phyloP scores from a whole-genome alignment of 495 filamentous ascomycete species.

The Penicilliopsis zonata region DNA sequence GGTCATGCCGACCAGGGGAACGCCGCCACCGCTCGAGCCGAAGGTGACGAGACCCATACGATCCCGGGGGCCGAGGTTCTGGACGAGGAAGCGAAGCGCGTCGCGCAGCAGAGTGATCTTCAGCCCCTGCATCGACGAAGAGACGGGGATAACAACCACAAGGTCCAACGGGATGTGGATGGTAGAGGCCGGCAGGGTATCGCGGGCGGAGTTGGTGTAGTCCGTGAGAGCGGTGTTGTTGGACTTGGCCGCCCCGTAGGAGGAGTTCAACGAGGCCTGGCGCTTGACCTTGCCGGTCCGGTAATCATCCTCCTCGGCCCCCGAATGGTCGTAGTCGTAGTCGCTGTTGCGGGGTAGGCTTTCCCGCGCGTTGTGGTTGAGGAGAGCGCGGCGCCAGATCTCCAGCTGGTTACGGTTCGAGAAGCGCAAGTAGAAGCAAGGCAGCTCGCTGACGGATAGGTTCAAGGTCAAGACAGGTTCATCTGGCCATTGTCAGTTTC shows the following conservation, averaged over 20 bases:
- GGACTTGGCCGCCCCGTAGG: constrained; percentile 53
- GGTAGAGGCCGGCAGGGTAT: constrained; percentile 43
- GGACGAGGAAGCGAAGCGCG: constrained; percentile 83
- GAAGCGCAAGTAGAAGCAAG: constrained; percentile 91
- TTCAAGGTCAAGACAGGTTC: constrained; percentile 80
- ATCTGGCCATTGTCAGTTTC: constrained; percentile 32
- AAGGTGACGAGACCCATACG: constrained; percentile 98
- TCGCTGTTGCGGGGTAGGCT: constrained; percentile 52
- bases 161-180: constrained; percentile 91
- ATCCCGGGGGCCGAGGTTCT: constrained; percentile 84
- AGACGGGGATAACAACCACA: constrained; percentile 93
- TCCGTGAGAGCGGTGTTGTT: constrained; percentile 35
- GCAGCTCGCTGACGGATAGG: constrained; percentile 88
- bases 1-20: constrained; percentile 95
- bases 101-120: constrained; percentile 96
- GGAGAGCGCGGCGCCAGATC: constrained; percentile 78
- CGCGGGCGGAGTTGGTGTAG: constrained; percentile 53
- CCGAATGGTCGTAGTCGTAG: constrained; percentile 68
- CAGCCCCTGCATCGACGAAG: constrained; percentile 96
- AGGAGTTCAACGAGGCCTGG: constrained; percentile 78
- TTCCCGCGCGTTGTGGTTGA: constrained; percentile 63
- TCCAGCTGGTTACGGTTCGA: constrained; percentile 76
- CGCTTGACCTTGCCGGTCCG: constrained; percentile 58
- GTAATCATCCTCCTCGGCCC: constrained; percentile 88
- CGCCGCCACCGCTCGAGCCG: constrained; percentile 85